Percentiles rank a stretch among this genome's conserved stretches.
phyloP scores from a whole-genome alignment of 306 rosid species.

The Crotalaria pallida region DNA sequence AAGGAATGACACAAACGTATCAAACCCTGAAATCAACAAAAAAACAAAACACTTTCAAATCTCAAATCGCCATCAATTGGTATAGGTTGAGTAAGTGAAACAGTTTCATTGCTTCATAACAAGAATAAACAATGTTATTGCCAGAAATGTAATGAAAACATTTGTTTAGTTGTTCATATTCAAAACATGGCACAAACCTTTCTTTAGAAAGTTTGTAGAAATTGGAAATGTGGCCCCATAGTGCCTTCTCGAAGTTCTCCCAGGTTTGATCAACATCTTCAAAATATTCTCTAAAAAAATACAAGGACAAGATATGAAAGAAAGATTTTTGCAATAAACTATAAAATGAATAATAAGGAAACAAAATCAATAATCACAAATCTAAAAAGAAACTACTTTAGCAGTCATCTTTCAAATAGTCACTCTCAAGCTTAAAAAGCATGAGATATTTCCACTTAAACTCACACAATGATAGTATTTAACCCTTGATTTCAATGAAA shows the following conservation, averaged over 20 bases:
- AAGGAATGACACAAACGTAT: constrained; percentile 6
- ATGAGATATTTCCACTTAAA: constrained; percentile 1
- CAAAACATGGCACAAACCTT: constrained; percentile 52
- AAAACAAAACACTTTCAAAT: constrained; percentile 6
- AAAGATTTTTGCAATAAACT: constrained; percentile 3
- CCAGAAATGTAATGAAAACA: not conserved
- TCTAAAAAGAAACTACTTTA: not conserved
- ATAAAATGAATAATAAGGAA: not conserved
- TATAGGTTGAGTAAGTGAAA: constrained; percentile 13
- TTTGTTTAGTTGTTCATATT: constrained; percentile 9
- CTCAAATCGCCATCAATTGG: not conserved
- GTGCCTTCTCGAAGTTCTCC: constrained; percentile 94
- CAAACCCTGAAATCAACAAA: not conserved
- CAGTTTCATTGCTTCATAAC: not conserved
- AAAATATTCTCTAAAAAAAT: constrained; percentile 69
- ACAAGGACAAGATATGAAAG: constrained; percentile 18
- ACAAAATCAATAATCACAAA: not conserved
- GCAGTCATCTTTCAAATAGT: constrained; percentile 7
- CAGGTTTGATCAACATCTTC: constrained; percentile 93
- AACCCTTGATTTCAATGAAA: not conserved
- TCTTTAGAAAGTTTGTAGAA: constrained; percentile 88
- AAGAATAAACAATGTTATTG: constrained; percentile 12
- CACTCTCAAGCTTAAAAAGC: not conserved
- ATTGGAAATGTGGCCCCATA: constrained; percentile 86
- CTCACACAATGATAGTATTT: not conserved